A percentile compares a stretch with the other conserved stretches of the same genome.
phyloP scores from a whole-genome alignment of 768 basidiomycete genomes.

The Suillus paluster region DNA sequence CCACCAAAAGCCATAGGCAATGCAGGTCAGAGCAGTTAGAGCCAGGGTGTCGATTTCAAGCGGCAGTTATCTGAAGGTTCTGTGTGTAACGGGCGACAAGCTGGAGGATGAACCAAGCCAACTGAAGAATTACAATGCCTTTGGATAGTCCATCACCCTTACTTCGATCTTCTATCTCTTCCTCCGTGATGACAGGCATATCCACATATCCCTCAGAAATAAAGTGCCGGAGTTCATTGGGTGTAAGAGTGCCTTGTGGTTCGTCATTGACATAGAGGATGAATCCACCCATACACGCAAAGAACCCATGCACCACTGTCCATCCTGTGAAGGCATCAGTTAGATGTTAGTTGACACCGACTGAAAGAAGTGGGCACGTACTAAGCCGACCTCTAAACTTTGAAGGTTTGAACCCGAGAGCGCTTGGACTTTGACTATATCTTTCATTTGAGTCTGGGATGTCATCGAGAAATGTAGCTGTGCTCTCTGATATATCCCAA shows the following conservation, averaged over 20 bases:
- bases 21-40: conserved; percentile 33
- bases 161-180: conserved; percentile 35
- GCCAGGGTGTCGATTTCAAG: conserved; percentile 60
- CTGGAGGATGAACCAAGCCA: conserved; percentile 36
- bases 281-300: conserved; percentile 35
- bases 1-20: conserved; percentile 43
- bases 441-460: no score
- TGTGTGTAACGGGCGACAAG: conserved; percentile 27
- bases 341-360: no score
- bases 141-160: conserved; percentile 39
- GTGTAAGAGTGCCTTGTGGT: conserved; percentile 2
- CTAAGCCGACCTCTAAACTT: not conserved
- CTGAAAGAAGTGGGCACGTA: not conserved
- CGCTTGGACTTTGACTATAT: no score
- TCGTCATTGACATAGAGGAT: conserved; percentile 10
- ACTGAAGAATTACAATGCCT: conserved; percentile 34
- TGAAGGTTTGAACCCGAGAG: no score
- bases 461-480: no score
- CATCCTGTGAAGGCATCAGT: conserved; percentile 6
- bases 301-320: conserved; percentile 28
- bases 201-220: not conserved
- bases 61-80: conserved; percentile 31
- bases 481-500: not conserved
- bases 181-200: conserved; percentile 2
- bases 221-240: not conserved